A percentile compares a stretch with the other conserved stretches of the same genome.
Conservation (phyloP, 1,284 basidiomycete genomes). For the Inonotus hispidus region DNA sequence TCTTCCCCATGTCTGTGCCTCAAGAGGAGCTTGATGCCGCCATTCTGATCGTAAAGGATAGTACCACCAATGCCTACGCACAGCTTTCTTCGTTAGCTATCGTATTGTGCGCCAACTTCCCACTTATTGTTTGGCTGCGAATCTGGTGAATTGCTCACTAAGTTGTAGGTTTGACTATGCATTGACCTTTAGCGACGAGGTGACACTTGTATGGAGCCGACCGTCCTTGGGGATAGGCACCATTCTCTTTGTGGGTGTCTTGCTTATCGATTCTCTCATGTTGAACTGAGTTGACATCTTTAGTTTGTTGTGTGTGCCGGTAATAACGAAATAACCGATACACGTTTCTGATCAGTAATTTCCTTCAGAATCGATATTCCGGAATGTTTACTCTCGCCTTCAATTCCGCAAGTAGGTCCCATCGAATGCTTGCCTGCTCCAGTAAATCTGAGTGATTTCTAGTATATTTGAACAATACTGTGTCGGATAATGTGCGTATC, state of each 20-base stretch:
- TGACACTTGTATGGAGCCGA: neutral
- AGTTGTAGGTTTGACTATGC: neutral
- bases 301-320: neutral
- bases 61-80: neutral
- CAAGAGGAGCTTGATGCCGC: neutral
- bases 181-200: slow-evolving; percentile 1
- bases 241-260: neutral
- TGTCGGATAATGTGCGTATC: neutral
- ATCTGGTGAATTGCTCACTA: neutral
- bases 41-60: neutral
- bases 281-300: neutral
- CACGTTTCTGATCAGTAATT: neutral
- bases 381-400: slow-evolving; percentile 2
- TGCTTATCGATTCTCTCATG: neutral
- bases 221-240: neutral
- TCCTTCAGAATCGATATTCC: neutral
- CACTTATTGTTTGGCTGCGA: neutral
- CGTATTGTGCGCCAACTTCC: neutral
- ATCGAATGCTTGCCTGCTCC: neutral
- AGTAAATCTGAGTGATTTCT: neutral
- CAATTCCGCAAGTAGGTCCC: neutral
- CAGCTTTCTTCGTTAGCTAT: slow-evolving; percentile 1
- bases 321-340: neutral
- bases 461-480: slow-evolving; percentile 1
- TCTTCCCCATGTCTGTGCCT: neutral